These are phyloP conservation scores for Chalara sp. DNA, from an alignment of 2,329 filamentous ascomycete species.

Conservation along the genomic window DNA sequence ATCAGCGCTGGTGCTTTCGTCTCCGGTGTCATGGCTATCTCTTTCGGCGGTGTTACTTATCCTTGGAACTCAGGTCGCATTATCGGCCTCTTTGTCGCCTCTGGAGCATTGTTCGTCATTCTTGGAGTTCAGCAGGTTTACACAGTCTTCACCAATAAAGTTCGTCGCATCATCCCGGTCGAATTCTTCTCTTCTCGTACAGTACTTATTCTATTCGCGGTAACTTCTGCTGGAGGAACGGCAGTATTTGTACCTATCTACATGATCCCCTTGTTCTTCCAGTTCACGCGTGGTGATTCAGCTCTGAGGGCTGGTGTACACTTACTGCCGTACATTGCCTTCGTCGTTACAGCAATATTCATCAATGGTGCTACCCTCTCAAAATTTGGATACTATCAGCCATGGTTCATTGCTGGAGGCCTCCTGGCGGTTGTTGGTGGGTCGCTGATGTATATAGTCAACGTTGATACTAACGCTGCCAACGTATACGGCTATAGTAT, in stretches of 20 bases:
- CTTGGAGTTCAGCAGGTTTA: constrained; percentile 8
- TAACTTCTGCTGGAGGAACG: constrained; percentile 23
- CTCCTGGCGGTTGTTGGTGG: constrained; percentile 29
- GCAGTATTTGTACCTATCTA: constrained; percentile 21
- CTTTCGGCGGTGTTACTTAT: constrained; percentile 21
- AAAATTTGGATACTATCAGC: constrained; percentile 30
- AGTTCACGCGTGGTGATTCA: constrained; percentile 40
- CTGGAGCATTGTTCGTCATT: constrained; percentile 24
- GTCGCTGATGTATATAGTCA: constrained; percentile 25
- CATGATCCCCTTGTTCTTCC: constrained; percentile 43
- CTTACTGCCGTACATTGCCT: constrained; percentile 30
- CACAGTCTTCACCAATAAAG: constrained; percentile 3
- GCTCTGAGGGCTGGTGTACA: constrained; percentile 38
- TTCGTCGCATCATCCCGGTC: constrained; percentile 10
- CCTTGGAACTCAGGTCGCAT: constrained; percentile 12
- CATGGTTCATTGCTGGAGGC: constrained; percentile 32
- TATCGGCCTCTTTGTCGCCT: constrained; percentile 32
- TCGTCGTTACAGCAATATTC: constrained; percentile 28
- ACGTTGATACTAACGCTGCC: constrained; percentile 17
- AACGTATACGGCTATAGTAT: constrained; percentile 30
- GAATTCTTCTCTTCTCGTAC: constrained; percentile 30
- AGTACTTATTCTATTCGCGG: constrained; percentile 30
- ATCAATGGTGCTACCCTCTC: constrained; percentile 28
- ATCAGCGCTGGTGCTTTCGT: constrained; percentile 23
- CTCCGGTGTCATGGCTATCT: constrained; percentile 20